These are phyloP conservation scores for Aspergillus cejpii DNA, from an alignment of 2,329 filamentous ascomycete species.

Conservation along the genomic window DNA sequence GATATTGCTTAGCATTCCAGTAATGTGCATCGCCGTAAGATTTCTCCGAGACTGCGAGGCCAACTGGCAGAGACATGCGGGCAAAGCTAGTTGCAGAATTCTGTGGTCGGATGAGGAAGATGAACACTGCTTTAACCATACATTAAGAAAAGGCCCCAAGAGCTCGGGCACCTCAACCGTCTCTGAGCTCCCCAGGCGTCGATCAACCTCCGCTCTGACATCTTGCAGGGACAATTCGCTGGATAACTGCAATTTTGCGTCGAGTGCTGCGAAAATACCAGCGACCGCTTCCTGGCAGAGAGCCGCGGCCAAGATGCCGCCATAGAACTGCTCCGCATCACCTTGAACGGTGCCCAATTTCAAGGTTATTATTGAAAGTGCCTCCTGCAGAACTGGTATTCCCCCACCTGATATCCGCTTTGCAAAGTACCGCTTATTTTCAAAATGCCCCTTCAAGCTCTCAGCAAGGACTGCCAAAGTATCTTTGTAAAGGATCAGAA, in stretches of 20 bases:
- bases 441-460: slow-evolving; percentile 68
- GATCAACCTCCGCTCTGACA: slow-evolving; percentile 28
- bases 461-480: slow-evolving; percentile 59
- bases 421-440: slow-evolving; percentile 82
- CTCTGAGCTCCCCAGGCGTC: slow-evolving; percentile 37
- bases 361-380: slow-evolving; percentile 58
- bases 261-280: slow-evolving; percentile 53
- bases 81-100: slow-evolving; percentile 49
- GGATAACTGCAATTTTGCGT: slow-evolving; percentile 22
- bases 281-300: slow-evolving; percentile 70
- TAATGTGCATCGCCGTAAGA: slow-evolving; percentile 62
- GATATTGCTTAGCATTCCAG: slow-evolving; percentile 62
- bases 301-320: slow-evolving; percentile 72
- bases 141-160: slow-evolving; percentile 33
- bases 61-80: slow-evolving; percentile 56
- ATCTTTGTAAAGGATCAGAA: slow-evolving; percentile 61
- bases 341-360: slow-evolving; percentile 42
- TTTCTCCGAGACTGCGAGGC: slow-evolving; percentile 61
- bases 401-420: slow-evolving; percentile 68
- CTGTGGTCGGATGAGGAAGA: slow-evolving; percentile 39
- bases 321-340: slow-evolving; percentile 73
- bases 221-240: slow-evolving; percentile 16
- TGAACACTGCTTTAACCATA: slow-evolving; percentile 56
- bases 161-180: slow-evolving; percentile 40
- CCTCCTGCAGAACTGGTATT: slow-evolving; percentile 69